Evolutionary conservation across 2,329 filamentous ascomycete genomes (phyloP).

Genomic region (Didymella lethalis): DNA sequence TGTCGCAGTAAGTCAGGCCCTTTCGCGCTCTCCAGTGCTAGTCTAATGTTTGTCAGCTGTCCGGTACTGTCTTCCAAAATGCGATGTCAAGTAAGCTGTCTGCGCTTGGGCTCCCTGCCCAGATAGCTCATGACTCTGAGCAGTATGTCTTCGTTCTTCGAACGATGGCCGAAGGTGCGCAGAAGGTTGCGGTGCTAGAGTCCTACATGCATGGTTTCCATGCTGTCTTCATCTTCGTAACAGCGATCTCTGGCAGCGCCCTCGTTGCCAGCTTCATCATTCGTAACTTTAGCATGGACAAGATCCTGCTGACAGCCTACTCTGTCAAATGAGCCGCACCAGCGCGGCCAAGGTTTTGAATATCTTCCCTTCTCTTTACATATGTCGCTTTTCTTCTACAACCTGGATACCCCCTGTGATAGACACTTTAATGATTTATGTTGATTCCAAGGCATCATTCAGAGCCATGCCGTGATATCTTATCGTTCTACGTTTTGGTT

Average conservation of each 20-base stretch:
- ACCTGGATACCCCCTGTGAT: neutral
- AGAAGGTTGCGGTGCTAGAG: conserved; percentile 29
- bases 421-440: neutral
- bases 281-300: conserved; percentile 43
- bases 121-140: conserved; percentile 43
- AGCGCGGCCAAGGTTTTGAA: neutral
- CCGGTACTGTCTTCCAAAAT: conserved; percentile 53
- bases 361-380: neutral
- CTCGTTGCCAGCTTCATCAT: conserved; percentile 39
- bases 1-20: conserved; percentile 43
- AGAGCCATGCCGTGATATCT: neutral
- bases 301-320: conserved; percentile 33
- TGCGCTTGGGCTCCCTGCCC: conserved; percentile 25
- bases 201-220: conserved; percentile 41
- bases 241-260: conserved; percentile 34
- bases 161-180: conserved; percentile 28
- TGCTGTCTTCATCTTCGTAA: conserved; percentile 36
- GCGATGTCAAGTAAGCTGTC: conserved; percentile 45
- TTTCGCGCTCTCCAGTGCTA: neutral
- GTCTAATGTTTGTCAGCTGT: conserved; percentile 22
- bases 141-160: conserved; percentile 36
- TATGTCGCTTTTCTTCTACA: neutral
- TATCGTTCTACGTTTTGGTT: neutral
- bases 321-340: conserved; percentile 27
- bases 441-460: neutral